Base-by-base conservation (phyloP, 2,329 filamentous ascomycete genomes). In the Xylariales sp. region DNA sequence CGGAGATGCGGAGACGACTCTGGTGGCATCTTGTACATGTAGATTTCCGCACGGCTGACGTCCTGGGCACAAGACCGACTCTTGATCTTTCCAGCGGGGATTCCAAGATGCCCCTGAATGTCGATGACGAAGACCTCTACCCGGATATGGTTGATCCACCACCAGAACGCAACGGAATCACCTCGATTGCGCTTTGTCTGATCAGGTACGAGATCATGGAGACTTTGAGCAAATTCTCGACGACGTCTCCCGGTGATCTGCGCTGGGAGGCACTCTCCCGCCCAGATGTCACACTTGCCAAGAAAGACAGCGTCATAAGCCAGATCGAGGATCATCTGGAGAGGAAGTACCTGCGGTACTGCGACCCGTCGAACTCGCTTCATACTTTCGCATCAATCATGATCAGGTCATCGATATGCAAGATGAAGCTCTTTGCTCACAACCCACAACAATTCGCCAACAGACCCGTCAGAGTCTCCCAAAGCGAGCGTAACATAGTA, bases 11-110 rank as follows among this genome's bases (percentile, higher is more conserved):
- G 21, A 65, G 73, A 33, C 64, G 72, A 18, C 45, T 74, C 18
- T 76, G 72, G 72, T 73, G 68, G 64, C 65, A 72, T 46, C 63
- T 76, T 18, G 59, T 59, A 38, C 52, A 70, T 16, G 51, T 75
- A 42, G 72, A 76, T 53, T 57, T 65, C 28, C 64, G 69, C n/a
- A 58, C 66, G 5, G 63, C 69, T 7, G 71, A 75, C 46, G 70
- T 73, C 44, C 68, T 73, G 41, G 71, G 71, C 4, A 63, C 63
- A 4, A 69, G 73, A 45, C 60, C 65, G 10, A 58, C 60, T 20
- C 64, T 74, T 6, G 42, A 65, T 12, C 65, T 70, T 39, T 53
- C 48, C 29, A 60, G 62, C 48, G 73, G 67, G 44, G 68, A 75
- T 47, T 70, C 68, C 18, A 61, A 60, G 36, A 55, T 70, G 36